Evolutionary conservation across 108 stramenopile genomes (phyloP).

Genomic region (Skeletonema marinoi): DNA sequence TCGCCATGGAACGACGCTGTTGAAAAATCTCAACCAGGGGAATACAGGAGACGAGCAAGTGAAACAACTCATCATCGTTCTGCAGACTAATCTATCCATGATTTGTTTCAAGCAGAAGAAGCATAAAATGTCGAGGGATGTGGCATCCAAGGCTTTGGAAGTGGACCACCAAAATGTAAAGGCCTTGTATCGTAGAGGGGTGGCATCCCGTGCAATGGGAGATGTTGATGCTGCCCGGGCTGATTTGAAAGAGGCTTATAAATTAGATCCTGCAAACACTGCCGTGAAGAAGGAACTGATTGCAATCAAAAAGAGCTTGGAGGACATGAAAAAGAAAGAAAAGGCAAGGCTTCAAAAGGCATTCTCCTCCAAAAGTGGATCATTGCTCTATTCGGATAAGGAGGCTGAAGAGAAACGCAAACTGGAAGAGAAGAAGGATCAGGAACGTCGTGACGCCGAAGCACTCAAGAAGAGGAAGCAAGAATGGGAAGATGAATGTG

Average conservation of each 20-base stretch:
- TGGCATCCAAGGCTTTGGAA: slow-evolving; percentile 71
- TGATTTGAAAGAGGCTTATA: slow-evolving; percentile 64
- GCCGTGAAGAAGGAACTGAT: slow-evolving; percentile 73
- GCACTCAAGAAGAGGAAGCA: slow-evolving; percentile 62
- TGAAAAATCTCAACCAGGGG: slow-evolving; percentile 67
- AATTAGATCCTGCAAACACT: slow-evolving; percentile 60
- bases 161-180: slow-evolving; percentile 81
- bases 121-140: slow-evolving; percentile 51
- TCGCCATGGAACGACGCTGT: slow-evolving; percentile 61
- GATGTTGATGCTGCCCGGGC: slow-evolving; percentile 55
- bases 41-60: slow-evolving; percentile 82
- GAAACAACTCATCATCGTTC: slow-evolving; percentile 59
- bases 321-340: slow-evolving; percentile 49
- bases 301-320: slow-evolving; percentile 59
- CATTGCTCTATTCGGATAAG: slow-evolving; percentile 76
- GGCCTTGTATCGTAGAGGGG: slow-evolving; percentile 79
- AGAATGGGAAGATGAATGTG: slow-evolving; percentile 90
- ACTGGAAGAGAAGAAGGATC: slow-evolving; percentile 49
- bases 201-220: slow-evolving; percentile 64
- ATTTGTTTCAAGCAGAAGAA: slow-evolving; percentile 79
- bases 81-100: slow-evolving; percentile 85
- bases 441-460: slow-evolving; percentile 62
- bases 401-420: slow-evolving; percentile 69
- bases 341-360: slow-evolving; percentile 70
- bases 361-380: slow-evolving; percentile 53